Evolutionary conservation across 257 asterid genomes (phyloP).

Genomic region (Solanum chiquidenum): DNA sequence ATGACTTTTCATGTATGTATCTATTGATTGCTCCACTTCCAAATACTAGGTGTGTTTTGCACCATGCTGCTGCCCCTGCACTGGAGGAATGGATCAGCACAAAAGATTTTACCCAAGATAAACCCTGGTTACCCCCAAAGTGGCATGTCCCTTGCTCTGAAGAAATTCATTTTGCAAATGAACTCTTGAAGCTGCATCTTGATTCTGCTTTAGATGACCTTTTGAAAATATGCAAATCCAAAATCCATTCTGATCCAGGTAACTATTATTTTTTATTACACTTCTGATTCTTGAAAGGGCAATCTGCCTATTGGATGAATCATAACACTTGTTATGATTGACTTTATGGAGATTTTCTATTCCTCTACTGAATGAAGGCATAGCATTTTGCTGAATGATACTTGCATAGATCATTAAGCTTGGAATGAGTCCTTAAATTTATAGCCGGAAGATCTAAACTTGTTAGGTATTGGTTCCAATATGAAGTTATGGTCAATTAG

Average conservation of each 20-base stretch:
- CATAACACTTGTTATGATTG: neutral
- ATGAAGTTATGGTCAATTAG: neutral
- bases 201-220: constrained; percentile 89
- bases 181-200: constrained; percentile 73
- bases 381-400: neutral
- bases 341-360: neutral
- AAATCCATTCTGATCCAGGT: constrained; percentile 92
- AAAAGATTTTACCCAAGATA: constrained; percentile 52
- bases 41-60: constrained; percentile 51
- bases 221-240: constrained; percentile 61
- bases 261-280: constrained; percentile 8
- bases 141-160: constrained; percentile 89
- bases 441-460: neutral
- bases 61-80: constrained; percentile 48
- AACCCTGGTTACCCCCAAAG: constrained; percentile 49
- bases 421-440: neutral
- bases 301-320: neutral
- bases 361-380: neutral
- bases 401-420: neutral
- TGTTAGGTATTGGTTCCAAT: neutral
- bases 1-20: neutral
- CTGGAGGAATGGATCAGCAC: constrained; percentile 86
- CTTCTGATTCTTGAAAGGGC: neutral
- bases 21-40: neutral
- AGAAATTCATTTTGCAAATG: constrained; percentile 83